Percentiles rank a stretch among this genome's conserved stretches.
These are phyloP conservation scores for Entomortierella lignicola DNA, from an alignment of 192 early-diverging fungal genomes.

Conservation along the genomic window DNA sequence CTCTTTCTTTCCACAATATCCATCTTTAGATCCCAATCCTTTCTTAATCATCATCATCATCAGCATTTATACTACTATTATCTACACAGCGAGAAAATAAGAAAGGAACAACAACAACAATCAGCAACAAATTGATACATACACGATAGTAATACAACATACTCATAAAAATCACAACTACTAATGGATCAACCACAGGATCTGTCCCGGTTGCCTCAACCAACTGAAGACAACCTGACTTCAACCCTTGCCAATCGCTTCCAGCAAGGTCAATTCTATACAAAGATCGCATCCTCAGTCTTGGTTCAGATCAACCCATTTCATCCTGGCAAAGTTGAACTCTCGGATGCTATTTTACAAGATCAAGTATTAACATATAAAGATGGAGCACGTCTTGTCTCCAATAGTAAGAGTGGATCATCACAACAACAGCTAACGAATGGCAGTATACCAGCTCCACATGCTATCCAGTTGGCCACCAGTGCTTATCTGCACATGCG, in stretches of 20 bases:
- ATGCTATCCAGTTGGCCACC: slow-evolving; percentile 86
- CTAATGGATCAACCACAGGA: slow-evolving; percentile 32
- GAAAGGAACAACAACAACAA: too few relatives aligned
- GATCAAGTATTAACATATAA: slow-evolving; percentile 81
- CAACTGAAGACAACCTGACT: slow-evolving; percentile 54
- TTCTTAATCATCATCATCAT: too few relatives aligned
- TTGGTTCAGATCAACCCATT: slow-evolving; percentile 80
- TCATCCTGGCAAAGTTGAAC: slow-evolving; percentile 62
- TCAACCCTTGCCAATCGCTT: slow-evolving; percentile 63
- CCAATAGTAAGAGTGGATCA: too few relatives aligned
- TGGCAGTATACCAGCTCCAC: slow-evolving; percentile 61
- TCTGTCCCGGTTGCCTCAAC: slow-evolving; percentile 35
- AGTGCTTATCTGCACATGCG: slow-evolving; percentile 91
- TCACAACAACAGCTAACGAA: not conserved
- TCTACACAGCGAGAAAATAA: too few relatives aligned
- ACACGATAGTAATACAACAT: too few relatives aligned
- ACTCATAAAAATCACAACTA: too few relatives aligned
- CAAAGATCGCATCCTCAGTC: slow-evolving; percentile 73
- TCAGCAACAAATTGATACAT: too few relatives aligned
- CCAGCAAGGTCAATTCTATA: slow-evolving; percentile 71
- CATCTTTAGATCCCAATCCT: too few relatives aligned
- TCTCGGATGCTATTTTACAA: slow-evolving; percentile 71
- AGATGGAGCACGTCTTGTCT: slow-evolving; percentile 53
- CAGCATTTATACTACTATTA: too few relatives aligned
- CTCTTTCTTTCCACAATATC: too few relatives aligned